Evolutionary conservation across 2,329 filamentous ascomycete species (phyloP), one percentile per base, ranked within the genome.

Genomic region (Fusarium sp.): DNA sequence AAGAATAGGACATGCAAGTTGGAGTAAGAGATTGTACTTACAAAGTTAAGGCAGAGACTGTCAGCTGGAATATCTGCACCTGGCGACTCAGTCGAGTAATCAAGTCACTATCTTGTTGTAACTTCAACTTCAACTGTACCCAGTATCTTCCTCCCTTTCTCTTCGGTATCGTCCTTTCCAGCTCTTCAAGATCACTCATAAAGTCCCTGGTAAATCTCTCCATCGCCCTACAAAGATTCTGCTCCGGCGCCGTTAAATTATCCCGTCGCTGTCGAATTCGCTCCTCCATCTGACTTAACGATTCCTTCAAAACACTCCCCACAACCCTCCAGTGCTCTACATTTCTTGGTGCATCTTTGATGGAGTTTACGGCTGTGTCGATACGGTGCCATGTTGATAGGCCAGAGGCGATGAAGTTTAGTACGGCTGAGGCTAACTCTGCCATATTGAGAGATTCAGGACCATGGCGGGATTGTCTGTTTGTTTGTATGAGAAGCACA

Each of bases 351-450:
- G 39, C 35, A 35, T 65, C 48, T n/a, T 29, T 64, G 15, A 63
- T 64, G 5, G 28, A 39, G 21, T n/a, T 49, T 26, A 63, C 20
- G 3, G 16, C 58, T 23, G 20, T 18, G 23, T 63, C 58, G 23
- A 64, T 63, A 10, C 24, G 56, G 6, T 28, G 26, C 59, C 62
- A 64, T 4, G 52, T 21, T 10, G 33, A 33, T 12, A 58, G 29
- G 18, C 62, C 54, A 8, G 29, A 37, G 15, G 33, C 39, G 12
- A 65, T 46, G 18, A 58, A 64, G 28, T 44, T 38, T 16, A 64
- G 24, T 15, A 64, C 33, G 39, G 62, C 62, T 28, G 46, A 64
- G 39, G 52, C 59, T 18, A 28, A 41, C 60, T 65, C 62, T 52
- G 62, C 62, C 59, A 65, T 65, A n/a, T 58, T 65, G 41, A 21